Evolutionary conservation across 2,329 filamentous ascomycete genomes (phyloP), one percentile per base, ranked within the genome.

Genomic region (Rachicladosporium sp.): DNA sequence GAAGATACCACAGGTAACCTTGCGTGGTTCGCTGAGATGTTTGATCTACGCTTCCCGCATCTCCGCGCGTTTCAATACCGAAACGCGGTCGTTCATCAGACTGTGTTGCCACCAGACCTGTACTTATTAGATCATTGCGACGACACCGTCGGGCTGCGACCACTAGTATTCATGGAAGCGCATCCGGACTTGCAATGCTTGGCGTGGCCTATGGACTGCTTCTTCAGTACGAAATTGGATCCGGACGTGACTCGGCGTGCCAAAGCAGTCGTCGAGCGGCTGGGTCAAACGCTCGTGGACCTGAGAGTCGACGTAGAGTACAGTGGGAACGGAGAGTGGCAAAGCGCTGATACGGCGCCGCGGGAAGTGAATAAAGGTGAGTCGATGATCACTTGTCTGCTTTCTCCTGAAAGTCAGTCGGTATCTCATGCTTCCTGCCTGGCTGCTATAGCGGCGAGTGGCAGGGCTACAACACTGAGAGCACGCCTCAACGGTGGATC

Each of bases 191-290:
- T 69, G 9, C 53, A 62, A 36, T 68, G 62, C 37, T 52, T 69
- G 10, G 63, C 61, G 4, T 69, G 65, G 66, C 65, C 65, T 0
- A 57, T 68, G 43, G 61, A 64, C 33, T 55, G 54, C n/a, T 64
- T 69, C 51, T 69, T 66, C 46, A 54, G 53, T 6, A n/a, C 10
- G 5, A 10, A 10, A 2, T 30, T 9, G 6, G 15, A 10, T 4
- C 9, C 9, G 12, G 38, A 36, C 8, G 21, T 41, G 9, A n/a
- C 15, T 6, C 15, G 37, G 4, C 44, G 56, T 13, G 49, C 54
- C 2, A 41, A 49, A 2, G 40, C 37, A 9, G 48, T 68, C 1
- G 56, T 68, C 4, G 55, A 56, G 2, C 62, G 60, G 40, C 52
- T 69, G 1, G 58, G 57, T 2, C 55, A 48, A n/a, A 58, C 55